Evolutionary conservation across 1,284 basidiomycete species (phyloP).

Genomic region (Microbotryum scabiosae): DNA sequence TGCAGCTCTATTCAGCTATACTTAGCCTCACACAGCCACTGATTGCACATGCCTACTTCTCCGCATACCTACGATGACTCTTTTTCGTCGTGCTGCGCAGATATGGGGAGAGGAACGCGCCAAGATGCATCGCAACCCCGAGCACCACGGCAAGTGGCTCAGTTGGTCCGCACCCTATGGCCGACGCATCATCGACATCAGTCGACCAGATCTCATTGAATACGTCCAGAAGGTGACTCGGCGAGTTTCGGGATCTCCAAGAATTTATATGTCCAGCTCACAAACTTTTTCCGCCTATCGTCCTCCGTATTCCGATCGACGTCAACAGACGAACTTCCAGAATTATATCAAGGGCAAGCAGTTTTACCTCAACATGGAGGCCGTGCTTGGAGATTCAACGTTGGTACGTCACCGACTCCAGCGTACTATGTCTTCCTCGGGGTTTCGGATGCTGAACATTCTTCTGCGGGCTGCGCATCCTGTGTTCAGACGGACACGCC

Average conservation of each 20-base stretch:
- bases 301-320: too few species aligned
- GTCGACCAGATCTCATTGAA: slow-evolving; percentile 35
- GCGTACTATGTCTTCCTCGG: too few species aligned
- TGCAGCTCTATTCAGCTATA: too few species aligned
- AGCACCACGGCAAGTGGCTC: neutral
- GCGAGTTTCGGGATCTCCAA: too few species aligned
- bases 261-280: too few species aligned
- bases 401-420: too few species aligned
- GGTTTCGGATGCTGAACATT: neutral
- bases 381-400: slow-evolving; percentile 18
- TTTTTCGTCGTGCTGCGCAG: too few species aligned
- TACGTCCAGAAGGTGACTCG: slow-evolving; percentile 32
- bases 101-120: too few species aligned
- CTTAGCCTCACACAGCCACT: too few species aligned
- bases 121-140: neutral
- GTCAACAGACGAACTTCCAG: slow-evolving; percentile 33
- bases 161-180: neutral
- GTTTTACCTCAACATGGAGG: slow-evolving; percentile 5
- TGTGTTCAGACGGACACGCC: slow-evolving; percentile 34
- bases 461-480: slow-evolving; percentile 23
- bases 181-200: slow-evolving; percentile 28
- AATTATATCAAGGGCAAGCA: slow-evolving; percentile 31
- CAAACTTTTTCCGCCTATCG: too few species aligned
- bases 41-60: too few species aligned
- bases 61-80: too few species aligned